Conservation (phyloP, 2,329 filamentous ascomycete genomes). For the Phyllosticta citrichinensis region DNA sequence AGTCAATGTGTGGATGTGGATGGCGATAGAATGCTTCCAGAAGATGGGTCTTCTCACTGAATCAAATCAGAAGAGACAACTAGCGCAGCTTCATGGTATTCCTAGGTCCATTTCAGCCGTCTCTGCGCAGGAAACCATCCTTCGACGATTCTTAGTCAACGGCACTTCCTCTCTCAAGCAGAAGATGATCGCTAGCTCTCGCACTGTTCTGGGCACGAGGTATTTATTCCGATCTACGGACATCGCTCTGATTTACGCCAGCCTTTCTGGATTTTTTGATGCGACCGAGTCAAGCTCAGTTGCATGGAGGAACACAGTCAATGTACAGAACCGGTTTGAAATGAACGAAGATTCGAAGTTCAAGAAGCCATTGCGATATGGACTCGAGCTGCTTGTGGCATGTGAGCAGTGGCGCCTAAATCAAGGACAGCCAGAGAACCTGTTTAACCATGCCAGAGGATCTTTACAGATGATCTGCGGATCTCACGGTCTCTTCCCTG, state of each 20-base stretch:
- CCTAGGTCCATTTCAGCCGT: not conserved
- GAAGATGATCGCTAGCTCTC: slow-evolving; percentile 10
- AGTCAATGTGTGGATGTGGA: slow-evolving; percentile 9
- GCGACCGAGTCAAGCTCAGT: not conserved
- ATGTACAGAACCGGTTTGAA: not conserved
- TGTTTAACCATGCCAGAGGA: not conserved
- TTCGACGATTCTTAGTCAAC: not conserved
- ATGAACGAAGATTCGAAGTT: slow-evolving; percentile 2
- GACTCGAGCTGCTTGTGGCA: not conserved
- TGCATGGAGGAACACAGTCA: not conserved
- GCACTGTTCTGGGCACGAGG: slow-evolving; percentile 4
- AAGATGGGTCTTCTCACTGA: not conserved
- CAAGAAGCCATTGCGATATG: slow-evolving; percentile 6
- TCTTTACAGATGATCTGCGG: not conserved
- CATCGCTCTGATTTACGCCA: slow-evolving; percentile 7
- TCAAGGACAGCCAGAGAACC: not conserved
- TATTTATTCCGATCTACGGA: slow-evolving; percentile 12
- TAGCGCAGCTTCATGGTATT: not conserved
- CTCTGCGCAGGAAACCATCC: not conserved
- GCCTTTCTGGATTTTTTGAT: not conserved
- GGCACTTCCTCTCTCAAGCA: not conserved
- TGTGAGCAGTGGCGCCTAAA: not conserved
- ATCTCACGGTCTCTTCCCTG: not conserved
- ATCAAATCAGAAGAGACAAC: not conserved
- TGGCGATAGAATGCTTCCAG: slow-evolving; percentile 1